phyloP scores from a whole-genome alignment of 352 stramenopile genomes.

The Thraustochytrium sp. region DNA sequence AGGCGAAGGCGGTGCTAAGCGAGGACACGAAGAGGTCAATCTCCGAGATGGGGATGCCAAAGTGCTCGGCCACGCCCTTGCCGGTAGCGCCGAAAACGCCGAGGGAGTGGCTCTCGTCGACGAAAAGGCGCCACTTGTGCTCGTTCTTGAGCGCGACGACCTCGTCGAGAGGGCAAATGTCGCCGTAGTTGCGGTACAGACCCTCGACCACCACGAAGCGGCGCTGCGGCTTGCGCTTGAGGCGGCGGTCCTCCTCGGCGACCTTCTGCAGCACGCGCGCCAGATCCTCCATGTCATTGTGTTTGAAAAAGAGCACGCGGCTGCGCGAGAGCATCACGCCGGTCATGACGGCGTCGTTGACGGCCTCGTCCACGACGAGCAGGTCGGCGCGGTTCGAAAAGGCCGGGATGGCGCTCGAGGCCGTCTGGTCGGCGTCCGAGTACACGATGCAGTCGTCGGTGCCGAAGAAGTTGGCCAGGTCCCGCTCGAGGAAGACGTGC shows the following conservation, averaged over 20 bases:
- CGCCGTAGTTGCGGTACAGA: conserved; percentile 93
- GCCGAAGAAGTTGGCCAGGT: conserved; percentile 80
- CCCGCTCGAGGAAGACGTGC: conserved; percentile 82
- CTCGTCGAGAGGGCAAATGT: conserved; percentile 84
- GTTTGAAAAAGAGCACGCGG: conserved; percentile 89
- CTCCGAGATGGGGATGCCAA: conserved; percentile 60
- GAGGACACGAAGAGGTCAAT: conserved; percentile 51
- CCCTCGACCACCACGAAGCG: conserved; percentile 95
- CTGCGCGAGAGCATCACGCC: conserved; percentile 86
- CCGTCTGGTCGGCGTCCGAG: conserved; percentile 51
- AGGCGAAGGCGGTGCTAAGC: conserved; percentile 70
- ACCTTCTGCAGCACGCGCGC: conserved; percentile 80
- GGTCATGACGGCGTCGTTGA: conserved; percentile 86
- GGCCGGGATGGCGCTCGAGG: conserved; percentile 71
- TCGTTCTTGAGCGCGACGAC: conserved; percentile 83
- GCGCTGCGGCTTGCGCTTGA: conserved; percentile 72
- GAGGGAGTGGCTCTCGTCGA: conserved; percentile 85
- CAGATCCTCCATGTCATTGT: conserved; percentile 95
- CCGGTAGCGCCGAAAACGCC: conserved; percentile 85
- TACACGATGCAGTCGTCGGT: conserved; percentile 92
- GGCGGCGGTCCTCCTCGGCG: conserved; percentile 72
- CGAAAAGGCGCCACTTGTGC: conserved; percentile 73
- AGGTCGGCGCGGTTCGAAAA: conserved; percentile 96
- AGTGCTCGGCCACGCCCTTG: conserved; percentile 73
- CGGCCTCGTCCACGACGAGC: conserved; percentile 88